Evolutionary conservation across 768 basidiomycete species (phyloP).

Genomic region (Boletellus ananas): DNA sequence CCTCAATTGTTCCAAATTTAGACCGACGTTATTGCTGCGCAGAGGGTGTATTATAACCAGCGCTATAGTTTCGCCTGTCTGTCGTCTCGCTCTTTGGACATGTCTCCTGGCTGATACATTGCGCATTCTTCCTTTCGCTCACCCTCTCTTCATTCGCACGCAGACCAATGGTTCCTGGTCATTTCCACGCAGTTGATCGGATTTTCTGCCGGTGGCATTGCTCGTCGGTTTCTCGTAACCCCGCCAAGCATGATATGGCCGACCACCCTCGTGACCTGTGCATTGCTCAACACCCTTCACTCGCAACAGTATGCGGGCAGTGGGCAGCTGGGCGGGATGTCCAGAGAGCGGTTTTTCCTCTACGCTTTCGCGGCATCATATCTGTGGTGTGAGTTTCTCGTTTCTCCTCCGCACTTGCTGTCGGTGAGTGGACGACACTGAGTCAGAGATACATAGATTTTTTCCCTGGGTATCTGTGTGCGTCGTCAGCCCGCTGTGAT

Average conservation of each 20-base stretch:
- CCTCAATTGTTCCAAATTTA: constrained; percentile 10
- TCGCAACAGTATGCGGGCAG: constrained; percentile 62
- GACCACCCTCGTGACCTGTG: constrained; percentile 67
- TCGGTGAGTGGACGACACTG: not conserved
- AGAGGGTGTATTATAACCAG: constrained; percentile 68
- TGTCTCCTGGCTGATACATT: constrained; percentile 1
- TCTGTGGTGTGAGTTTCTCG: constrained; percentile 50
- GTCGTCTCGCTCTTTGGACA: constrained; percentile 12
- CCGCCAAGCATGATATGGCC: constrained; percentile 71
- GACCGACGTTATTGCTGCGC: constrained; percentile 75
- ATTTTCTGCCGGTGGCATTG: constrained; percentile 77
- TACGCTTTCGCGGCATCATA: constrained; percentile 55
- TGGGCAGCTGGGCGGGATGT: constrained; percentile 58
- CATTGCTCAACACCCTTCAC: constrained; percentile 75
- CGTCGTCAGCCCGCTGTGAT: constrained; percentile 5
- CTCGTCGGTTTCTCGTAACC: constrained; percentile 68
- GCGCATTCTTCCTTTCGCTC: not conserved
- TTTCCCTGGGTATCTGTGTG: constrained; percentile 45
- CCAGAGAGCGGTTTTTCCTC: constrained; percentile 75
- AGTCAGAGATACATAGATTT: constrained; percentile 31
- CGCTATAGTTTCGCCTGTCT: constrained; percentile 56
- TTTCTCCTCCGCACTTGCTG: not conserved
- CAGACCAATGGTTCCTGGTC: constrained; percentile 78
- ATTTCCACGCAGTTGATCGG: constrained; percentile 76
- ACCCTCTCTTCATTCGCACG: constrained; percentile 16